A percentile compares a stretch with the other conserved stretches of the same genome.
Conservation (phyloP, 2,329 filamentous ascomycete species). For the Colletotrichum sojae region DNA sequence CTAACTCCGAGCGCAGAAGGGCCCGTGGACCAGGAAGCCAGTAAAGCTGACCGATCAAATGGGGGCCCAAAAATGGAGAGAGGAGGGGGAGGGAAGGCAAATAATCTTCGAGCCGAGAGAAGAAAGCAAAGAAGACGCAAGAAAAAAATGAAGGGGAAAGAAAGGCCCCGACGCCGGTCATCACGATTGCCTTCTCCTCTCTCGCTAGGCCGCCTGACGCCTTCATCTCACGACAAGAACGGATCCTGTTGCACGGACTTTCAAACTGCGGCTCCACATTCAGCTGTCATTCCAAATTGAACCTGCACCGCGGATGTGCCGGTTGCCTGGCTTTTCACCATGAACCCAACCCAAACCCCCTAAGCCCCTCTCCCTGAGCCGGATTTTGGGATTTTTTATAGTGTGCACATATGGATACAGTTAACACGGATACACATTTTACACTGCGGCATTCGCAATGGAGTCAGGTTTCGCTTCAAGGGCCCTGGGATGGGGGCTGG, state of each 20-base stretch:
- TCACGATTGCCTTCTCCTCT: neutral
- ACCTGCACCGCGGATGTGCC: slow-evolving; percentile 39
- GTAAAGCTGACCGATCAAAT: neutral
- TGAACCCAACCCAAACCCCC: neutral
- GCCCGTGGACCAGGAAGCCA: slow-evolving; percentile 21
- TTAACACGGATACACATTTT: neutral
- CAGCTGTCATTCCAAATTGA: slow-evolving; percentile 40
- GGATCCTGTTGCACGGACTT: slow-evolving; percentile 27
- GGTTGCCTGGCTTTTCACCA: slow-evolving; percentile 24
- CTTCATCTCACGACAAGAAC: slow-evolving; percentile 22
- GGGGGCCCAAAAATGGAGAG: slow-evolving; percentile 22
- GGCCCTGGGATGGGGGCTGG: slow-evolving; percentile 24
- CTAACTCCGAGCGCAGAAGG: slow-evolving; percentile 4
- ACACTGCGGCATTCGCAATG: neutral
- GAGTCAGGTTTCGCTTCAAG: slow-evolving; percentile 13
- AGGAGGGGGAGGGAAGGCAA: neutral
- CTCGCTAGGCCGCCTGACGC: neutral
- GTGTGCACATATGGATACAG: too few relatives aligned
- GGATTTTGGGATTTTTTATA: too few relatives aligned
- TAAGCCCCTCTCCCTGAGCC: neutral
- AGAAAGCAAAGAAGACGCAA: too few relatives aligned
- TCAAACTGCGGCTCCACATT: slow-evolving; percentile 5
- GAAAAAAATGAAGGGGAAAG: neutral
- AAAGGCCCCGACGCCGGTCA: slow-evolving; percentile 23
- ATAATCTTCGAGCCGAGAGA: too few relatives aligned